These are phyloP conservation scores for Kuraishia hungarica DNA, from an alignment of 805 yeast genomes.

Conservation along the genomic window DNA sequence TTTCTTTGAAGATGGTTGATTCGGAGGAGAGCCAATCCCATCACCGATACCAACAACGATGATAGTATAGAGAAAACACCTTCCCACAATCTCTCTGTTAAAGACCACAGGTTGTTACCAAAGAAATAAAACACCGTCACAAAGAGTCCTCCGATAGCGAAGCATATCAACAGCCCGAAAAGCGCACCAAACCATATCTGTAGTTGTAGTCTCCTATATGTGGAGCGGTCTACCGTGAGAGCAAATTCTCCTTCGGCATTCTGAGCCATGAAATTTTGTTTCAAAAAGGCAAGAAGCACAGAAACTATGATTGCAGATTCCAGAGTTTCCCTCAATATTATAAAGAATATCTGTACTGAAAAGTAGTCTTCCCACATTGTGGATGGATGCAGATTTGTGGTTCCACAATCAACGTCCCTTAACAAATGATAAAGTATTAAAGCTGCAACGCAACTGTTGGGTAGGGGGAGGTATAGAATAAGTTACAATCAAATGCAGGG, in stretches of 20 bases:
- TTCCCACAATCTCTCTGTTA: constrained; percentile 86
- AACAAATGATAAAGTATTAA: background rate
- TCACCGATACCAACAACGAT: constrained; percentile 67
- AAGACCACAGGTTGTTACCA: constrained; percentile 81
- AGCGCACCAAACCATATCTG: constrained; percentile 84
- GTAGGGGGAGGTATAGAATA: background rate
- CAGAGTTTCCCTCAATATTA: constrained; percentile 62
- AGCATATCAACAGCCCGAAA: constrained; percentile 60
- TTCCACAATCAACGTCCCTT: too few species aligned
- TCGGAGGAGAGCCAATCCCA: constrained; percentile 80
- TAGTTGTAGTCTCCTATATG: constrained; percentile 37
- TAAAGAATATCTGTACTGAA: constrained; percentile 68
- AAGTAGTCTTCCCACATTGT: constrained; percentile 39
- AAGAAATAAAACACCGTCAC: constrained; percentile 62
- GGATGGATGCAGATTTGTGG: background rate
- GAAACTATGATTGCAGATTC: constrained; percentile 74
- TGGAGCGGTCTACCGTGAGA: constrained; percentile 20
- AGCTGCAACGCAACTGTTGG: background rate
- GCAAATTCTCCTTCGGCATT: constrained; percentile 17
- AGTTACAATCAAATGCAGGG: too few species aligned
- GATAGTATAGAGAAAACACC: constrained; percentile 76
- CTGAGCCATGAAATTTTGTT: constrained; percentile 41
- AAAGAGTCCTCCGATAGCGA: constrained; percentile 65
- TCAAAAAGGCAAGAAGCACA: constrained; percentile 61
- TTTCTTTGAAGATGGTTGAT: constrained; percentile 76